These are phyloP conservation scores for Ceratocystis harringtonii DNA, from an alignment of 2,329 filamentous ascomycete species.

Conservation along the genomic window DNA sequence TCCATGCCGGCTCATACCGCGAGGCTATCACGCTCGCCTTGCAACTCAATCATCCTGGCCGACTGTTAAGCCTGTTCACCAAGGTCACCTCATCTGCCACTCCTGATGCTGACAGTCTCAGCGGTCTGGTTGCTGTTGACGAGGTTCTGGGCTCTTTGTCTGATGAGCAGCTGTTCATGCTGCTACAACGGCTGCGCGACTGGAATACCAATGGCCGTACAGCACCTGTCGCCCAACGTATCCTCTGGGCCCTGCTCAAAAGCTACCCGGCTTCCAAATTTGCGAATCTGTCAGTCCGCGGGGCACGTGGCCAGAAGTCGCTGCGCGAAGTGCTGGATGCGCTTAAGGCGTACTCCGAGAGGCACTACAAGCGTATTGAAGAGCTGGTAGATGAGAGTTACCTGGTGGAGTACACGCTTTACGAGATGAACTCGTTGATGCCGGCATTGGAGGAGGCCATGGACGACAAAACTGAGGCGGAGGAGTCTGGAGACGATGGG, in stretches of 20 bases:
- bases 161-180: conserved; percentile 69
- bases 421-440: conserved; percentile 71
- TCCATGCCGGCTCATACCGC: conserved; percentile 72
- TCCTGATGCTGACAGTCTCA: conserved; percentile 48
- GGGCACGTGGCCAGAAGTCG: conserved; percentile 44
- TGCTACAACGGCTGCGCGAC: conserved; percentile 72
- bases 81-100: conserved; percentile 51
- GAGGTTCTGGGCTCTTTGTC: conserved; percentile 65
- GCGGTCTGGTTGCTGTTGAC: conserved; percentile 58
- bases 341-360: conserved; percentile 79
- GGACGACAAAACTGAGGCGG: conserved; percentile 25
- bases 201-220: conserved; percentile 96
- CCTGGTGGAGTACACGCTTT: conserved; percentile 79
- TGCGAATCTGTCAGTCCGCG: conserved; percentile 50
- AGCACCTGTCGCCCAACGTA: conserved; percentile 67
- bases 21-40: conserved; percentile 86
- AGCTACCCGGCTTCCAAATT: conserved; percentile 69
- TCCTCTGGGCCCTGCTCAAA: conserved; percentile 64
- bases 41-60: conserved; percentile 83
- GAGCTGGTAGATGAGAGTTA: conserved; percentile 90
- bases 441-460: conserved; percentile 27
- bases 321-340: conserved; percentile 75
- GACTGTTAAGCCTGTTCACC: conserved; percentile 71
- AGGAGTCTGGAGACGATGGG: conserved; percentile 25
- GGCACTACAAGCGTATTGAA: conserved; percentile 80